Evolutionary conservation across 352 stramenopile genomes (phyloP), one percentile per base, ranked within the genome.

Genomic region (Globisporangium cylindrosporum): DNA sequence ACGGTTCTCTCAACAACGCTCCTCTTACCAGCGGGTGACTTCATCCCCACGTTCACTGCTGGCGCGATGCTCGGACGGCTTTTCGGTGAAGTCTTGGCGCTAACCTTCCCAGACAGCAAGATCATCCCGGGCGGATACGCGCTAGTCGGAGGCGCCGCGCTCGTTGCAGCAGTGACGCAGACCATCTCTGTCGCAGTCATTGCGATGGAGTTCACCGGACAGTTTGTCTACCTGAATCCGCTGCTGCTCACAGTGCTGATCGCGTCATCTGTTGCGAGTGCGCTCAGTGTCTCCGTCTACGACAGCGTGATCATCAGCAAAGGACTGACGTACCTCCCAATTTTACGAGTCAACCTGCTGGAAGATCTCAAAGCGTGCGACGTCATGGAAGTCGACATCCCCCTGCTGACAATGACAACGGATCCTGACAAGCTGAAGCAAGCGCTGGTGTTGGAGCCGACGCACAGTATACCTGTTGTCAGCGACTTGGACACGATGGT

Each of bases 111-210:
- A 0, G 20, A 64, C 9, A 59, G 41, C 34, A 59, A 62, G 20
- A 79, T 93, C 46, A 63, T 86, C 1, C 73, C 85, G 1, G 86
- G 86, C 6, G 82, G 81, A 27, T 94, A 93, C 64, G 85, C 87
- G 4, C 64, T 94, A 12, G 81, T 82, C 4, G 85, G 86, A 36
- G 87, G 75, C 6, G 85, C 84, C 10, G 75, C 80, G 4, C 82
- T 94, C 27, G 77, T 84, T n/a, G 82, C 76, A 3, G 69, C 81
- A 1, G 78, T 73, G 4, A 93, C 87, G 18, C 82, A 90, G 59
- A 91, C 87, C 3, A 75, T 91, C 9, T 92, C 83, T 0, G 80
- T 89, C 15, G 86, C 86, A 69, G 80, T 92, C n/a, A 92, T 92
- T 57, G 81, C 80, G 32, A 66, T 90, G 10, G 84, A 92, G 60